phyloP scores from a whole-genome alignment of 2,329 filamentous ascomycete species.

The Aspergillus phoenicis region DNA sequence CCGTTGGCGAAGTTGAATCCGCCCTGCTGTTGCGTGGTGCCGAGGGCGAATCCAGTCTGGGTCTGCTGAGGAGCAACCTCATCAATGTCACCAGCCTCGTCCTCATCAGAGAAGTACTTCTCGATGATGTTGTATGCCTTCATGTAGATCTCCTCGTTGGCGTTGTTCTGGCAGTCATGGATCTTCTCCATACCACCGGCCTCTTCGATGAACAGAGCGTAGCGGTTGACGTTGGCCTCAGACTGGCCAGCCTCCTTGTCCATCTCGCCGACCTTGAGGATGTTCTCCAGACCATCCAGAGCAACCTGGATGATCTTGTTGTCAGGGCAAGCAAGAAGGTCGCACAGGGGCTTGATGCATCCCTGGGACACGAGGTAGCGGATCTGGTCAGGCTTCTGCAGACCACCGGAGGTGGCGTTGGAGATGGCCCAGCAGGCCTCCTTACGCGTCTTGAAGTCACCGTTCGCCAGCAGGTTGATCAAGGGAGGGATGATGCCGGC shows the following conservation, averaged over 20 bases:
- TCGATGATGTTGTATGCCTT: conserved; percentile 99
- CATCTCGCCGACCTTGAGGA: conserved; percentile 98
- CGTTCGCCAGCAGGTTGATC: conserved; percentile 93
- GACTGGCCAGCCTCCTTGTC: conserved; percentile 80
- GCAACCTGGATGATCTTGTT: conserved; percentile 99
- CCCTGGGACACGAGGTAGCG: conserved; percentile 90
- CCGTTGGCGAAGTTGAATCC: conserved; percentile 91
- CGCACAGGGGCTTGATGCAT: conserved; percentile 96
- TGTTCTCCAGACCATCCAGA: conserved; percentile 96
- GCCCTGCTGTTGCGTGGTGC: conserved; percentile 67
- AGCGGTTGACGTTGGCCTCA: conserved; percentile 75
- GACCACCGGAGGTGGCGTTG: conserved; percentile 93
- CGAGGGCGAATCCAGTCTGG: conserved; percentile 74
- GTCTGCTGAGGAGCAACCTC: conserved; percentile 73
- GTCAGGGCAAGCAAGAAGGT: conserved; percentile 91
- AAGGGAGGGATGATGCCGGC: conserved; percentile 95
- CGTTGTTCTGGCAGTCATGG: conserved; percentile 99
- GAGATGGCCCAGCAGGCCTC: conserved; percentile 99
- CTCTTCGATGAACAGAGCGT: conserved; percentile 97
- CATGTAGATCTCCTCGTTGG: conserved; percentile 99
- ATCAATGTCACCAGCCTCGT: conserved; percentile 80
- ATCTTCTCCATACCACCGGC: conserved; percentile 99
- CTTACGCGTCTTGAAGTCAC: conserved; percentile 98
- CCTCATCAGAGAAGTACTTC: conserved; percentile 99
- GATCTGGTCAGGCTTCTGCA: conserved; percentile 99